Conservation (phyloP, 148 eudicot genomes). For the Cornus florida region DNA sequence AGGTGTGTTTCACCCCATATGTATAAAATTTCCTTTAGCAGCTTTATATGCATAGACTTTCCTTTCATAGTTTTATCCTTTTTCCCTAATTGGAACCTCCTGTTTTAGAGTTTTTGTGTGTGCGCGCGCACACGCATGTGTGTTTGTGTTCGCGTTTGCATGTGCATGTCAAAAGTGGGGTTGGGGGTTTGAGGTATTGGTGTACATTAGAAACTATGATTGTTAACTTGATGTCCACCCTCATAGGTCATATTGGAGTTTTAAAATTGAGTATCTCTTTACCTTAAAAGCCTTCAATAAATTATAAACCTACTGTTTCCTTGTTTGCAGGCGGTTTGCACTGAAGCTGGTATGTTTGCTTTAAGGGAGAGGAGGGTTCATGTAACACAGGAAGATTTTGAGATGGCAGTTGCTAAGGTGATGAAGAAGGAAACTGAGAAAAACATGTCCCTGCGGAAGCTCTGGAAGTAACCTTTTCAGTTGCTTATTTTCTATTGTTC, state of each 20-base stretch:
- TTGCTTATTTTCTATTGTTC: not conserved
- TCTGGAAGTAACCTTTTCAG: conserved; percentile 38
- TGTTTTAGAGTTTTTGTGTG: no score
- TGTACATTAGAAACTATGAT: no score
- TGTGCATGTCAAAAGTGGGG: no score
- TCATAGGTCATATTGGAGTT: no score
- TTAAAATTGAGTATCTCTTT: no score
- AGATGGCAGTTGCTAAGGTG: conserved; percentile 60
- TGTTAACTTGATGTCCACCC: no score
- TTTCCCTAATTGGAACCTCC: no score
- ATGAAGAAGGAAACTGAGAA: conserved; percentile 57
- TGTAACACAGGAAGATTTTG: conserved; percentile 56
- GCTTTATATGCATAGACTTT: no score
- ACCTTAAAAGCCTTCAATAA: not conserved
- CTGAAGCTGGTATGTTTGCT: conserved; percentile 65
- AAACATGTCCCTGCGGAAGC: conserved; percentile 50
- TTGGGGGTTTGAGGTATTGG: no score
- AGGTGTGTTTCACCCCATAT: conserved; percentile 29
- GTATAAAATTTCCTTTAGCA: not conserved
- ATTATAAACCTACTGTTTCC: not conserved
- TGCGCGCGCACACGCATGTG: no score
- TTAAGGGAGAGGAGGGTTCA: conserved; percentile 56
- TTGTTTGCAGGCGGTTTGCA: conserved; percentile 30
- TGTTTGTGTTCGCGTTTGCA: no score
- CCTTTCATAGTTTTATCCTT: no score